These are phyloP conservation scores for Epichloe hybrida DNA, from an alignment of 2,329 filamentous ascomycete species.

Conservation along the genomic window DNA sequence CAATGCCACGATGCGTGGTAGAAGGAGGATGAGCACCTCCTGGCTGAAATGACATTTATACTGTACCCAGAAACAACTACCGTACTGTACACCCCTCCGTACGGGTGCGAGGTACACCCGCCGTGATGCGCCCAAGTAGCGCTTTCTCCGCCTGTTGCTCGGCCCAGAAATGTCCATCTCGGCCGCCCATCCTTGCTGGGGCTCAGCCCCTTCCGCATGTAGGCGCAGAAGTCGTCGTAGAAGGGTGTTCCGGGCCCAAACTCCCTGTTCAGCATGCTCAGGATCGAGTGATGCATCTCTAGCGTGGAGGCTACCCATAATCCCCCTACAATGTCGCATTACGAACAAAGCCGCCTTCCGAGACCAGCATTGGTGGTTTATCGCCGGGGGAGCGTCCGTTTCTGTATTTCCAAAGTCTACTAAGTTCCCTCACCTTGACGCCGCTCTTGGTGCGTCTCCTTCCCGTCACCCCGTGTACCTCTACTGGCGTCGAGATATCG, in stretches of 20 bases:
- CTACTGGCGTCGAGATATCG: conserved; percentile 21
- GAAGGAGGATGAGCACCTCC: no score
- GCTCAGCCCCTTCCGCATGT: conserved; percentile 26
- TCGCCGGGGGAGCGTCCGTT: conserved; percentile 45
- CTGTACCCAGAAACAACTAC: no score
- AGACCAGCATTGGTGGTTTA: conserved; percentile 20
- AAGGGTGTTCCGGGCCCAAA: conserved; percentile 29
- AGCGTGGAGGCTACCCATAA: not conserved
- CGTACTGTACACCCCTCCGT: no score
- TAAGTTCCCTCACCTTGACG: conserved; percentile 45
- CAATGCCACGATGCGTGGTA: no score
- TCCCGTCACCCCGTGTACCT: conserved; percentile 22
- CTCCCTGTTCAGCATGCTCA: conserved; percentile 23
- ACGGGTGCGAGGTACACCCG: no score
- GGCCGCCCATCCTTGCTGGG: conserved; percentile 33
- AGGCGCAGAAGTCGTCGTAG: conserved; percentile 28
- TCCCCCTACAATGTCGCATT: conserved; percentile 23
- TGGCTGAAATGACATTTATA: no score
- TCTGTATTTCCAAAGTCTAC: conserved; percentile 48
- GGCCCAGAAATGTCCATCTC: conserved; percentile 28
- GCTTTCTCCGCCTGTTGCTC: conserved; percentile 26
- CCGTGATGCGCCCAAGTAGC: no score
- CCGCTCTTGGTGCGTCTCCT: conserved; percentile 15
- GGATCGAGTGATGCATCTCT: no score
- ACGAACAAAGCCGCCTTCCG: conserved; percentile 24